Evolutionary conservation across 108 stramenopile genomes (phyloP).

Genomic region (Nitzschia sp.): DNA sequence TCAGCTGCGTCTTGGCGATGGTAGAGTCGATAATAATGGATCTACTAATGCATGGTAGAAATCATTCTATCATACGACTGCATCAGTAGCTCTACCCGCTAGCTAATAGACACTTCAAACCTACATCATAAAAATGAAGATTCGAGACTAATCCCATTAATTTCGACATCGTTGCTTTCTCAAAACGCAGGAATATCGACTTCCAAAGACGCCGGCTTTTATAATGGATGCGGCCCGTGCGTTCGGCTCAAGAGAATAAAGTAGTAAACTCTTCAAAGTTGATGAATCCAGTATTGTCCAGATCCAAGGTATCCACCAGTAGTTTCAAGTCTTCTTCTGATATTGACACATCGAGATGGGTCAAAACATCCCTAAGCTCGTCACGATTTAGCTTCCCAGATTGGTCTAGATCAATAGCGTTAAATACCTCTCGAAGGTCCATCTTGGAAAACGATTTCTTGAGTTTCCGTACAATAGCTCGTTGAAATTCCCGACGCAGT

Average conservation of each 20-base stretch:
- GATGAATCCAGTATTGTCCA: slow-evolving; percentile 45
- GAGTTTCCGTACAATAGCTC: slow-evolving; percentile 53
- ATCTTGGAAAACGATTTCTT: slow-evolving; percentile 42
- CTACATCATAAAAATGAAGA: no score
- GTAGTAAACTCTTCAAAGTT: slow-evolving; percentile 65
- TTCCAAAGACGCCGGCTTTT: no score
- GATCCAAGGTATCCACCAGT: slow-evolving; percentile 61
- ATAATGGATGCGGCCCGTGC: no score
- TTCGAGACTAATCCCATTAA: no score
- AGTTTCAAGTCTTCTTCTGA: slow-evolving; percentile 53
- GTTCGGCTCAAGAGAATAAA: slow-evolving; percentile 50
- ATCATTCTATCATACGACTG: no score
- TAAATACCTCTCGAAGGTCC: slow-evolving; percentile 54
- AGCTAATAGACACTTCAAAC: no score
- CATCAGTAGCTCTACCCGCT: no score
- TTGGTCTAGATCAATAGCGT: slow-evolving; percentile 56
- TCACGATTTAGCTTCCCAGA: slow-evolving; percentile 40
- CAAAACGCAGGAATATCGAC: no score
- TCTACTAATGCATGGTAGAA: no score
- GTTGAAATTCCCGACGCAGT: slow-evolving; percentile 64
- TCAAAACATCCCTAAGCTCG: slow-evolving; percentile 48
- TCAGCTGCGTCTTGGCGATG: no score
- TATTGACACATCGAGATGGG: slow-evolving; percentile 41
- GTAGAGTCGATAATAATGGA: no score
- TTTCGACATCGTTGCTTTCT: no score